Conservation (phyloP, 2,329 filamentous ascomycete genomes). For the Penicillium nordicum region DNA sequence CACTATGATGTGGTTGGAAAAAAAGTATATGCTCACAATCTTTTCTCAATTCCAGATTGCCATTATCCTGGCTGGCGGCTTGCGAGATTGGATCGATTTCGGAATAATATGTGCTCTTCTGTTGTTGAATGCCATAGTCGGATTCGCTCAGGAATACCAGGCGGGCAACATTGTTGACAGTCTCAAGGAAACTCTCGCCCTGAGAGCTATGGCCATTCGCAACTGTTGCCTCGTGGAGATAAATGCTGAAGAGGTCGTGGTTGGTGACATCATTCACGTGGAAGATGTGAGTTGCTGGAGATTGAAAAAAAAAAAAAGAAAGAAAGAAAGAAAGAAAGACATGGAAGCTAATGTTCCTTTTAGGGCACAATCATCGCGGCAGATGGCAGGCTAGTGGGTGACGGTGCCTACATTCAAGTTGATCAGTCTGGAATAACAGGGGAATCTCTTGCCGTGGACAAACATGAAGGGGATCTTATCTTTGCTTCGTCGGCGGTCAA, state of each 20-base stretch:
- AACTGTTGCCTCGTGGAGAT: constrained; percentile 74
- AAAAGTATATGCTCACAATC: not conserved
- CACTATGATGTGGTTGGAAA: not conserved
- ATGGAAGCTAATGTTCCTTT: constrained; percentile 1
- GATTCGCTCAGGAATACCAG: constrained; percentile 87
- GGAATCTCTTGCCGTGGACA: constrained; percentile 87
- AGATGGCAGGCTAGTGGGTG: constrained; percentile 80
- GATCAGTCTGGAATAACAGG: constrained; percentile 91
- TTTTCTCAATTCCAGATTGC: constrained; percentile 52
- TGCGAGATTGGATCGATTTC: constrained; percentile 88
- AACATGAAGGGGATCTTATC: constrained; percentile 75
- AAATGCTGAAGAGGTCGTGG: constrained; percentile 78
- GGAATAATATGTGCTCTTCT: constrained; percentile 84
- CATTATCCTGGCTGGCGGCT: constrained; percentile 75
- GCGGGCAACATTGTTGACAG: constrained; percentile 88
- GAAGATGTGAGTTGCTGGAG: constrained; percentile 59
- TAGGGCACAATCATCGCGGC: constrained; percentile 83
- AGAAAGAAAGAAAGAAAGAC: not conserved
- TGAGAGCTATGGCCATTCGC: constrained; percentile 83
- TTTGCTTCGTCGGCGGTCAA: constrained; percentile 87
- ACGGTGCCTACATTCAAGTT: constrained; percentile 80
- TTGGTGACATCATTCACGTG: constrained; percentile 83
- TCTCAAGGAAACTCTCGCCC: constrained; percentile 82
- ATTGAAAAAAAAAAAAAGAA: not conserved
- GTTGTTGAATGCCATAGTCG: constrained; percentile 77